Evolutionary conservation across 2,329 filamentous ascomycete genomes (phyloP).

Genomic region (Colletotrichum endophyticum): DNA sequence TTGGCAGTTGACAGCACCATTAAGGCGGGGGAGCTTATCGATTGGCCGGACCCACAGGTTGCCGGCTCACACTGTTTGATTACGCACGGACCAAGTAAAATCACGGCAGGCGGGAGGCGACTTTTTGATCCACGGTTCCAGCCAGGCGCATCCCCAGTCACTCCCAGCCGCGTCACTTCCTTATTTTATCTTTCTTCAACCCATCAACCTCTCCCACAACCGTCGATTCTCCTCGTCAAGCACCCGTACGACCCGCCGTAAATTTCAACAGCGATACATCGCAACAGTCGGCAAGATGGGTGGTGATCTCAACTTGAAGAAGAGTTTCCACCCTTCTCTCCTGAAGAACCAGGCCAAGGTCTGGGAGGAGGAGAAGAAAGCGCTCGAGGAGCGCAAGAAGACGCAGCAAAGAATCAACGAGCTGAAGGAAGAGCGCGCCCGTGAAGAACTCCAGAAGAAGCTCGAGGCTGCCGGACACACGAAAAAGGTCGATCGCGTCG

Average conservation of each 20-base stretch:
- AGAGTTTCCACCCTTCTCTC: slow-evolving; percentile 91
- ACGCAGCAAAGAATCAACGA: slow-evolving; percentile 92
- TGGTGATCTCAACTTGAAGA: slow-evolving; percentile 93
- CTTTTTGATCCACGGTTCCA: not conserved
- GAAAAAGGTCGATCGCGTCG: slow-evolving; percentile 82
- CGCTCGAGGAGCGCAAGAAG: slow-evolving; percentile 91
- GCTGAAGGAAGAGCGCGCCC: slow-evolving; percentile 88
- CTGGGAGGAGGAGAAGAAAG: slow-evolving; percentile 90
- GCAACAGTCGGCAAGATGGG: slow-evolving; percentile 68
- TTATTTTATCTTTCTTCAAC: not conserved
- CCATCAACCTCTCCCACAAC: not conserved
- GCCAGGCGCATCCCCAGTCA: not conserved
- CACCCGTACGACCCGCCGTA: not conserved
- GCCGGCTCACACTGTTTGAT: not conserved
- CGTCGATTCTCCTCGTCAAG: not conserved
- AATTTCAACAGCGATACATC: not conserved
- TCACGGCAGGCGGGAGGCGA: slow-evolving; percentile 1
- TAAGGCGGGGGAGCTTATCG: slow-evolving; percentile 22
- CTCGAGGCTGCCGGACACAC: slow-evolving; percentile 88
- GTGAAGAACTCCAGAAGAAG: slow-evolving; percentile 88
- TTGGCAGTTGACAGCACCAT: not conserved
- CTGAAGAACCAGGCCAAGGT: slow-evolving; percentile 90
- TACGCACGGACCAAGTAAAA: not conserved
- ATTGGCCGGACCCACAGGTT: slow-evolving; percentile 9
- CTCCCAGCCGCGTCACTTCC: not conserved